phyloP scores from a whole-genome alignment of 495 filamentous ascomycete genomes.

The Niebla homalea region DNA sequence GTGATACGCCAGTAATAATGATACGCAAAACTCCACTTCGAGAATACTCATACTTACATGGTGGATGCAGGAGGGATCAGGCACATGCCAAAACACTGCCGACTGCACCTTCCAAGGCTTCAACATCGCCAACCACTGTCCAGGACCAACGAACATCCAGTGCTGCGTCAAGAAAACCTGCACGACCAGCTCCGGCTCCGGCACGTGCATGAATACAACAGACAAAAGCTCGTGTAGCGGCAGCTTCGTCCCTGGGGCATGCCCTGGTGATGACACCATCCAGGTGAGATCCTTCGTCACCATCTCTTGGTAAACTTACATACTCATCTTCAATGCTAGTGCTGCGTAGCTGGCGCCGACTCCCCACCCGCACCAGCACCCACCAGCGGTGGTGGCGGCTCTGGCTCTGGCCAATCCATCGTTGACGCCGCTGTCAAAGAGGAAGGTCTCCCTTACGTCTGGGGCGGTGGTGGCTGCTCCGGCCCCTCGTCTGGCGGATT shows the following conservation, averaged over 20 bases:
- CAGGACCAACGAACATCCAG: constrained; percentile 5
- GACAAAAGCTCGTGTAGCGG: constrained; percentile 5
- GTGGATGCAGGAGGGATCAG: neutral
- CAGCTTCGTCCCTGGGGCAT: constrained; percentile 2
- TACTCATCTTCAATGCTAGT: neutral
- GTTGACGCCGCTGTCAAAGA: constrained; percentile 3
- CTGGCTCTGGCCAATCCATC: constrained; percentile 1
- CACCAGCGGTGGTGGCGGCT: neutral
- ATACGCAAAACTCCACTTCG: neutral
- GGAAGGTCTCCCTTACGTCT: constrained; percentile 9
- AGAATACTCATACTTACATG: neutral
- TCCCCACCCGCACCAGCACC: neutral
- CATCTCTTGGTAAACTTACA: neutral
- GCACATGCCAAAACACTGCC: constrained; percentile 6
- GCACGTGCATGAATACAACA: constrained; percentile 7
- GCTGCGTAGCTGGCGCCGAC: neutral
- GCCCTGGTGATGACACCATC: constrained; percentile 7
- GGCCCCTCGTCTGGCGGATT: constrained; percentile 7
- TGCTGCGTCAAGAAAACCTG: constrained; percentile 12
- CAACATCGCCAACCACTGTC: constrained; percentile 9
- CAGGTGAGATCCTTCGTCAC: neutral
- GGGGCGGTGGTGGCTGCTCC: constrained; percentile 11
- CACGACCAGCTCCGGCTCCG: constrained; percentile 2
- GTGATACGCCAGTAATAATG: neutral
- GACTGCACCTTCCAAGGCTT: constrained; percentile 7